A percentile compares a stretch with the other conserved stretches of the same genome.
phyloP scores from a whole-genome alignment of 768 basidiomycete genomes.

The Suillus fuscotomentosus region DNA sequence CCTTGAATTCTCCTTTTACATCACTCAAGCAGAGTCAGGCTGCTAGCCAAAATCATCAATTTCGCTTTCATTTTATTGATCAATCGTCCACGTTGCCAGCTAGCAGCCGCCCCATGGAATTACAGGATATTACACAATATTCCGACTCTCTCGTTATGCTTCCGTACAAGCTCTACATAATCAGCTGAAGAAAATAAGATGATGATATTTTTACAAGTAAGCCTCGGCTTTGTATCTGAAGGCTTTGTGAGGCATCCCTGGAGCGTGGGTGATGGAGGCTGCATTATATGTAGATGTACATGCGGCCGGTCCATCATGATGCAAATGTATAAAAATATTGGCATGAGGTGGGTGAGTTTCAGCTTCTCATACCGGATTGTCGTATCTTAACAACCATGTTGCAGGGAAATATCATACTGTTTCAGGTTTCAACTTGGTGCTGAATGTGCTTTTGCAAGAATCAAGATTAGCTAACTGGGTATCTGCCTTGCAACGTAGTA shows the following conservation, averaged over 20 bases:
- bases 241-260: not conserved
- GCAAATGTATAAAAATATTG: not conserved
- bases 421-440: not conserved
- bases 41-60: not conserved
- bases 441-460: not conserved
- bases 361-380: not conserved
- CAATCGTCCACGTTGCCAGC: not conserved
- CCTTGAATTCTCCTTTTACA: not conserved
- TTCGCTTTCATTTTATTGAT: not conserved
- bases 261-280: not conserved
- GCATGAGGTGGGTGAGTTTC: not conserved
- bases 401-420: not conserved
- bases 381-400: too few species aligned
- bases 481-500: not conserved
- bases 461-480: not conserved
- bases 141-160: not conserved
- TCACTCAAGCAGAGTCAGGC: not conserved
- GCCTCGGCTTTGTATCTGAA: not conserved
- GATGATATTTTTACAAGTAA: not conserved
- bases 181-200: not conserved
- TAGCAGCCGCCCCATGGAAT: not conserved
- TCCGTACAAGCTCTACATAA: not conserved
- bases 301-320: not conserved
- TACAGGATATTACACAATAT: not conserved
- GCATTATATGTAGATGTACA: not conserved